These are phyloP conservation scores for Kwoniella dendrophila DNA, from an alignment of 768 basidiomycete species.

Conservation along the genomic window DNA sequence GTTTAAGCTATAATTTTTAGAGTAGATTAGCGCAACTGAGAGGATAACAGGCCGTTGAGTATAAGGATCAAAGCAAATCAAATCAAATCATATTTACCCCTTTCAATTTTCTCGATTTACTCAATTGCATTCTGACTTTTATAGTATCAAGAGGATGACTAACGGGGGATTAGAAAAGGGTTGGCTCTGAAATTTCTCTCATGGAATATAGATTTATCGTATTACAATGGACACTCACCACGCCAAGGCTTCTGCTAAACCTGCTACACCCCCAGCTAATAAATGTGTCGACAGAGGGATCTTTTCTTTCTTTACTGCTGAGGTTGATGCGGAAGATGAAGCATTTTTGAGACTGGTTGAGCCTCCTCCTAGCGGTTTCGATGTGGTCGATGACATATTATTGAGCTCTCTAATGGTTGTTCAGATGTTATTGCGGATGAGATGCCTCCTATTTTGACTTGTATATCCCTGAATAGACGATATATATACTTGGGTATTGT, in stretches of 20 bases:
- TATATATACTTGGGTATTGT: no score
- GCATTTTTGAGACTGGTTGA: no score
- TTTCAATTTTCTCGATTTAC: slow-evolving; percentile 71
- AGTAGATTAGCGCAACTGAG: neutral
- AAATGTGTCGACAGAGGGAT: slow-evolving; percentile 66
- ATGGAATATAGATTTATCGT: neutral
- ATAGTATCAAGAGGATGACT: slow-evolving; percentile 98
- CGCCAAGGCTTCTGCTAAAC: slow-evolving; percentile 81
- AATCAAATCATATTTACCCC: slow-evolving; percentile 67
- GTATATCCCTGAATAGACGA: no score
- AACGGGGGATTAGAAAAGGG: neutral
- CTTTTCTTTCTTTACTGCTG: slow-evolving; percentile 49
- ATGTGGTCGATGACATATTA: slow-evolving; percentile 42
- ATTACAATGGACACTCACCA: slow-evolving; percentile 41
- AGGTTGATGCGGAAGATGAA: neutral
- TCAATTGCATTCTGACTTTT: slow-evolving; percentile 99
- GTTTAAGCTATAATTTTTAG: slow-evolving; percentile 68
- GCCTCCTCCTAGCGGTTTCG: slow-evolving; percentile 49
- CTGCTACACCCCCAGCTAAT: slow-evolving; percentile 90
- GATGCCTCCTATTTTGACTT: no score
- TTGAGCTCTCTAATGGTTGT: neutral
- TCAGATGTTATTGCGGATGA: neutral
- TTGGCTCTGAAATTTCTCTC: neutral
- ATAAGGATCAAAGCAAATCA: neutral
- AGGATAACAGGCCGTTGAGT: neutral